These are phyloP conservation scores for Agastache rugosa DNA, from an alignment of 257 asterid species.

Conservation along the genomic window DNA sequence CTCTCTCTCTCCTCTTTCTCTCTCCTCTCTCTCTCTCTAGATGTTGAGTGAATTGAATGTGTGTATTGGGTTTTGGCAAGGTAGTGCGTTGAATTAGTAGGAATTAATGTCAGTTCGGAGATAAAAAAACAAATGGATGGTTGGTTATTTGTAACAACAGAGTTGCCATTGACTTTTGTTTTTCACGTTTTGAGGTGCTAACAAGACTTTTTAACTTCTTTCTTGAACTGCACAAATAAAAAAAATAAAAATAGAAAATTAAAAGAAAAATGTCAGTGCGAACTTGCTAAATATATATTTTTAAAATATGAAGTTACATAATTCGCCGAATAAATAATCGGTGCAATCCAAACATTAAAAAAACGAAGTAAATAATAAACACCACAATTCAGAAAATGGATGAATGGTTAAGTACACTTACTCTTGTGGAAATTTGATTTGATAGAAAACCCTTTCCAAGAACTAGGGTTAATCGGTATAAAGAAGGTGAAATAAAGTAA, in stretches of 20 bases:
- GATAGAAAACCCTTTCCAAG: conserved; percentile 21
- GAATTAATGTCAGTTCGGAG: conserved; percentile 40
- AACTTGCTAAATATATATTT: too few species aligned
- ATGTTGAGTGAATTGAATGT: not conserved
- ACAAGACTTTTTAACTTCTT: conserved; percentile 24
- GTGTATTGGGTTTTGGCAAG: conserved; percentile 19
- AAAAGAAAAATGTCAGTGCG: too few species aligned
- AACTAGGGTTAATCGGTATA: conserved; percentile 27
- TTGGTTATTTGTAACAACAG: conserved; percentile 32
- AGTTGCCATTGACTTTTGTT: conserved; percentile 36
- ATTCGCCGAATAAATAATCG: not conserved
- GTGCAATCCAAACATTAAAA: conserved; percentile 18
- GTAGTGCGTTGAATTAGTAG: conserved; percentile 36
- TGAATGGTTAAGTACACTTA: conserved; percentile 21
- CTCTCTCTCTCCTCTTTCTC: conserved; percentile 2
- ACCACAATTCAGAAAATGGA: conserved; percentile 9
- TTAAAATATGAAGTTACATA: too few species aligned
- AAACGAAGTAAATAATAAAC: not conserved
- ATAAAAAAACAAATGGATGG: conserved; percentile 32
- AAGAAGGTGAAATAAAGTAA: not conserved
- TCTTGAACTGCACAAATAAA: conserved; percentile 32
- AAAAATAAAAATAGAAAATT: not conserved
- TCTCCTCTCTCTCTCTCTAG: conserved; percentile 20
- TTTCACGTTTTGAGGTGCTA: conserved; percentile 19
- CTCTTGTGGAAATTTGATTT: not conserved